These are phyloP conservation scores for Glycyrrhiza uralensis DNA, from an alignment of 306 rosid species.

Conservation along the genomic window DNA sequence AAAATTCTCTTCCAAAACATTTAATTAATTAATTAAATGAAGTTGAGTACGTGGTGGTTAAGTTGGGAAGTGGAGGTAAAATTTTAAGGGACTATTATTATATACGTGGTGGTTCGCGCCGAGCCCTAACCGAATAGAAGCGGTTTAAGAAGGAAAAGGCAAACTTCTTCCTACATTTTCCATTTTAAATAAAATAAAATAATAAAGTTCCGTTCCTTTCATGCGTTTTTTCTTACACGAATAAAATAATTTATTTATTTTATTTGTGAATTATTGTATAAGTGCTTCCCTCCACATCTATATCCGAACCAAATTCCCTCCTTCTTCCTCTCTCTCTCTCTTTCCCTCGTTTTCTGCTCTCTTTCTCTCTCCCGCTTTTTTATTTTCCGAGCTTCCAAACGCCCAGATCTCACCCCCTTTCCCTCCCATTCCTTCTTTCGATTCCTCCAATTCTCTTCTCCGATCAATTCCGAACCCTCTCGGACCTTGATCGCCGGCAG, in stretches of 20 bases:
- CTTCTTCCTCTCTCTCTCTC: constrained; percentile 26
- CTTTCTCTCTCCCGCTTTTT: constrained; percentile 71
- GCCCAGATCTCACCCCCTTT: constrained; percentile 45
- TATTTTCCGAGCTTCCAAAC: constrained; percentile 48
- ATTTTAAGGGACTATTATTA: too few relatives aligned
- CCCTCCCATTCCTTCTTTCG: constrained; percentile 4
- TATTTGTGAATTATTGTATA: constrained; percentile 22
- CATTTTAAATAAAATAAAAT: neutral
- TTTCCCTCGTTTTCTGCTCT: constrained; percentile 84
- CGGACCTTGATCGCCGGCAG: constrained; percentile 34
- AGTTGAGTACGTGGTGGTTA: constrained; percentile 8
- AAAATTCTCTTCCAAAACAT: too few relatives aligned
- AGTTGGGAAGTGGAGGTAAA: neutral
- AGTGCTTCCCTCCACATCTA: constrained; percentile 90
- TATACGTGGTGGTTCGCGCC: constrained; percentile 21
- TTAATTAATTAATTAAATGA: neutral
- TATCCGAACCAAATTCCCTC: constrained; percentile 99
- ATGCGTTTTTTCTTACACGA: neutral
- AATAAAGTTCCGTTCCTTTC: neutral
- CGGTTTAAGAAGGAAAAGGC: neutral
- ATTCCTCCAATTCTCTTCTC: neutral
- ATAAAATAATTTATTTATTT: neutral
- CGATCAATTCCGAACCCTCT: neutral
- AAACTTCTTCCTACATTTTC: neutral
- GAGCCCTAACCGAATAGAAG: constrained; percentile 6